These are phyloP conservation scores for Backusella parvicylindrica DNA, from an alignment of 192 early-diverging fungal genomes.

Conservation along the genomic window DNA sequence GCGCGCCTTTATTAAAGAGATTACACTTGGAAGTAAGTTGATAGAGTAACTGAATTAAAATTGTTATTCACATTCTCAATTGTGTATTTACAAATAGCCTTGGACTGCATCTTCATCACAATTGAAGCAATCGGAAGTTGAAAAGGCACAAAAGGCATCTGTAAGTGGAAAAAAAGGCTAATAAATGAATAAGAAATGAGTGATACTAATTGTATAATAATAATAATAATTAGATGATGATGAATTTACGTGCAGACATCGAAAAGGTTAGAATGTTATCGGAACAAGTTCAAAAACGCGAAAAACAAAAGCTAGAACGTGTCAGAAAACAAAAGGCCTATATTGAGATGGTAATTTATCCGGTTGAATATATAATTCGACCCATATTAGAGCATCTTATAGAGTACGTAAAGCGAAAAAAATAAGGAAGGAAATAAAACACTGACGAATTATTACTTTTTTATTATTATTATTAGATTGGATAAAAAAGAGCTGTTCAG, in stretches of 20 bases:
- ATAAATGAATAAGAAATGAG: neutral
- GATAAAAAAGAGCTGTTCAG: slow-evolving; percentile 69
- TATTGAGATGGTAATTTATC: slow-evolving; percentile 63
- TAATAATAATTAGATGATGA: slow-evolving; percentile 39
- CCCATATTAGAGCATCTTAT: slow-evolving; percentile 66
- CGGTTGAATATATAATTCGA: slow-evolving; percentile 63
- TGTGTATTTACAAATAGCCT: slow-evolving; percentile 46
- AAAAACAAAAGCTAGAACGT: slow-evolving; percentile 64
- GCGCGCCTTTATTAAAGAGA: slow-evolving; percentile 92
- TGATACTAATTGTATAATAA: neutral
- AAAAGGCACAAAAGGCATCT: slow-evolving; percentile 50
- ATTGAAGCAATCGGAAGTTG: slow-evolving; percentile 71
- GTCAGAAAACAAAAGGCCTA: slow-evolving; percentile 61
- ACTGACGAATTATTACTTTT: neutral
- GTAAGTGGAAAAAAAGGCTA: slow-evolving; percentile 3
- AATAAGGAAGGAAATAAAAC: neutral
- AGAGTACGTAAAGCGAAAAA: slow-evolving; percentile 10
- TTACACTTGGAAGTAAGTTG: slow-evolving; percentile 84
- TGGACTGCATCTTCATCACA: slow-evolving; percentile 80
- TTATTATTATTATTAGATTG: slow-evolving; percentile 29
- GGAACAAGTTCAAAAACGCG: slow-evolving; percentile 74
- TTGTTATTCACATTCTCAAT: neutral
- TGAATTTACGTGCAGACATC: slow-evolving; percentile 72
- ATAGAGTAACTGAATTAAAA: neutral
- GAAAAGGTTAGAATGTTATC: slow-evolving; percentile 83